Conservation (phyloP, 2,329 filamentous ascomycete species). For the Uncinocarpus reesii region DNA sequence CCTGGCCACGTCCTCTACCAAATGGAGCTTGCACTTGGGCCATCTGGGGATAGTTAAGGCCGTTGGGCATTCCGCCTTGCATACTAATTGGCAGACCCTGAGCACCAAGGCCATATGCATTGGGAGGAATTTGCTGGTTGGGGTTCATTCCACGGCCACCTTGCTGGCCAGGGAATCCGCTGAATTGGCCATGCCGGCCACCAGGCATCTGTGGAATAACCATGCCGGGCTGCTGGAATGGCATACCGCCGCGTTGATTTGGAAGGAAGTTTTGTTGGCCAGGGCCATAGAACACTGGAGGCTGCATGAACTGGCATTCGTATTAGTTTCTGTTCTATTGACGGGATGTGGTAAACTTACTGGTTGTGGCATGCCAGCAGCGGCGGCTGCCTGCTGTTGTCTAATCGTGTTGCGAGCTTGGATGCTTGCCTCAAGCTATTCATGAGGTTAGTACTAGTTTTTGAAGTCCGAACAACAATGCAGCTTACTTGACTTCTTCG, state of each 20-base stretch:
- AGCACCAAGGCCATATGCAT: conserved; percentile 69
- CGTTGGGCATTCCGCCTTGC: conserved; percentile 57
- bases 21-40: conserved; percentile 67
- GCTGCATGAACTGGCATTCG: conserved; percentile 59
- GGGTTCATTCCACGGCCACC: conserved; percentile 74
- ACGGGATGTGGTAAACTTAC: conserved; percentile 20
- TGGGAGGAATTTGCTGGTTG: conserved; percentile 76
- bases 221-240: conserved; percentile 46
- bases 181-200: conserved; percentile 77
- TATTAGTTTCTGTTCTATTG: background rate
- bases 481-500: conserved; percentile 70
- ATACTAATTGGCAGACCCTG: conserved; percentile 56
- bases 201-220: conserved; percentile 60
- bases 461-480: background rate
- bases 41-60: conserved; percentile 68
- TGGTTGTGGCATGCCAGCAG: conserved; percentile 69
- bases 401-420: conserved; percentile 97
- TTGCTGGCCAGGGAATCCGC: conserved; percentile 69
- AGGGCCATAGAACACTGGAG: conserved; percentile 83
- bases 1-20: conserved; percentile 58
- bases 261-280: conserved; percentile 52
- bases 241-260: conserved; percentile 49
- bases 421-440: conserved; percentile 84
- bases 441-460: conserved; percentile 1
- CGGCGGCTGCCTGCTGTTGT: conserved; percentile 92